A percentile compares a stretch with the other conserved stretches of the same genome.
Evolutionary conservation across 225 moss, liverwort and hornwort species (phyloP).

Genomic region (Pseudisothecium myosuroides): DNA sequence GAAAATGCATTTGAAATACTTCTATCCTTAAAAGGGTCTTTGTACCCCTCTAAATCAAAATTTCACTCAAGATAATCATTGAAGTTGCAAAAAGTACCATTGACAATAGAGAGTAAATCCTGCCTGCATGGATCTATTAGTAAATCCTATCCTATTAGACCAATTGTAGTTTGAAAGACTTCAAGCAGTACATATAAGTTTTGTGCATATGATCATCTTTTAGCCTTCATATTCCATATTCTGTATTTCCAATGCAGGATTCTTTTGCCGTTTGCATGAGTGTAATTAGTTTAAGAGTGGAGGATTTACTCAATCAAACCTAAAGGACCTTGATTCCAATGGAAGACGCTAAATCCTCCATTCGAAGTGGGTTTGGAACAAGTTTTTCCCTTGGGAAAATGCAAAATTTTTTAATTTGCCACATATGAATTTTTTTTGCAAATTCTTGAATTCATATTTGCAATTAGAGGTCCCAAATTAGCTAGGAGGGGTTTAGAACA

Average conservation of each 20-base stretch:
- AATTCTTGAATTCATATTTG: no score
- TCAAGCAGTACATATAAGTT: fast-evolving
- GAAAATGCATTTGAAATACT: background rate
- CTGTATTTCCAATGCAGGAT: background rate
- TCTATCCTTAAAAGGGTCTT: background rate
- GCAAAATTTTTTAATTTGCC: no score
- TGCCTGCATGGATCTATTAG: background rate
- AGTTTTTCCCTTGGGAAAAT: no score
- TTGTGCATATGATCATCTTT: background rate
- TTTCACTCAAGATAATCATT: background rate
- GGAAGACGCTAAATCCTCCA: no score
- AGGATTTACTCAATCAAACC: no score
- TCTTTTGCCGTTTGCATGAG: fast-evolving
- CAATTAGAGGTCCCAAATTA: no score
- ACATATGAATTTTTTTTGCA: no score
- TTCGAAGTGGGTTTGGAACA: no score
- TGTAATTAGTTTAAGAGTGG: fast-evolving
- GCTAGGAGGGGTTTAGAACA: no score
- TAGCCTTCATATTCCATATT: background rate
- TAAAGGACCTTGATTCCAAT: no score
- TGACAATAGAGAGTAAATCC: no score
- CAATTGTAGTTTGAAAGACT: background rate
- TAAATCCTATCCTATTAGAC: no score
- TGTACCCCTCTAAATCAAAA: background rate
- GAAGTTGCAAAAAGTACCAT: background rate